Base-by-base conservation (phyloP, 768 basidiomycete genomes). In the Sarcomyxa edulis region DNA sequence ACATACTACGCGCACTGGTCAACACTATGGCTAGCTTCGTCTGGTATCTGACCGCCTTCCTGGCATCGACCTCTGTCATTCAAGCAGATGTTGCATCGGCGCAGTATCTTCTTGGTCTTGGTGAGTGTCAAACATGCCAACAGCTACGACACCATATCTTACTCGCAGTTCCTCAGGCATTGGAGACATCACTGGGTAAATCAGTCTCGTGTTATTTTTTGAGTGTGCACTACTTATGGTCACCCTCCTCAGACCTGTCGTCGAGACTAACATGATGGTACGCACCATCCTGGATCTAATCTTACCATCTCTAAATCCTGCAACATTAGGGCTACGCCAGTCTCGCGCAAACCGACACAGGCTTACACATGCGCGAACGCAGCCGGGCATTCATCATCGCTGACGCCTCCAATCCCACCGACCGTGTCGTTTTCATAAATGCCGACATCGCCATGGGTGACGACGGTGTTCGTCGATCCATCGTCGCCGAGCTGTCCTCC, bases 381-480 rank as follows among this genome's bases (percentile, higher is more conserved):
- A 81, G 78, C 49, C 79, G 87, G 14, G 84, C 83, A 0, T 89
- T 78, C 52, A 82, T 89, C 43, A 59, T 89, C 12, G 84, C 81
- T 28, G 81, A 84, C 38, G 59, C 75, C 18, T 50, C 72, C 31
- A 58, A 66, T 20, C 59, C 81, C 3, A 57, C 69, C 25, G 75
- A 82, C 47, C 71, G 83, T 32, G 51, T 88, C 32, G 76, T 88
- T 16, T 84, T 85, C 53, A 77, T 88, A 57, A 87, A 86, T 47
- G 71, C 84, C n/a, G 86, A 90, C 53, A 85, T 87, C 35, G 83
- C 78, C 28, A 86, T 88, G 81, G 86, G 86, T 8, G 87, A 88
- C 57, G 77, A 74, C 3, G 86, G 84, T 18, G 62, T 86, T 25
- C 79, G 85, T 22, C 76, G 84, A 19, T 72, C 76, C 10, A 78